Base-by-base conservation (phyloP, 805 yeast species). In the Saccharomyces mikatae region DNA sequence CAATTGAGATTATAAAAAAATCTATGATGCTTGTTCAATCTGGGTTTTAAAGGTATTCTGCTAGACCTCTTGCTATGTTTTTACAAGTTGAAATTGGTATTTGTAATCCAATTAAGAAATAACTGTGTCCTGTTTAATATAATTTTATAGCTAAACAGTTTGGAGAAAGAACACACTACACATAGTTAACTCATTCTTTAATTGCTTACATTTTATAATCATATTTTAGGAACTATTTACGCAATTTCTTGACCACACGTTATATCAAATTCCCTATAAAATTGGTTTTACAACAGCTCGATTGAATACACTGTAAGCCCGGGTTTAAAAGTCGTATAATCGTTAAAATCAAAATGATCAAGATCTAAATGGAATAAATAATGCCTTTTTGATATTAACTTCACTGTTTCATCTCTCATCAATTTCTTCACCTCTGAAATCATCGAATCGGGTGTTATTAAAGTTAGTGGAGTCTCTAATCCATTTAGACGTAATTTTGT, bases 331-430 rank as follows among this genome's bases (percentile, higher is more conserved):
- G 84, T 76, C 1, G 70, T 52, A 11, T 71, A 56, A 53, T 80
- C 74, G 4, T 67, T 60, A 41, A 75, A 66, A 58, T 87, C 89
- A 50, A 88, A 73, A 67, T 87, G 92, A 64, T 89, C 96, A 72
- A 89, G 60, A 62, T 87, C 94, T 14, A 83, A 59, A 68, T 87
- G 95, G 59, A 67, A 72, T 2, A 53, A 54, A 46, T 76, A 74
- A 13, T 67, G 61, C 75, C 78, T 77, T 0, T 67, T 48, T 47
- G 60, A 52, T n/a, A 60, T 57, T 11, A 68, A 44, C 13, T 17
- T 46, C 41, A 47, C 31, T 14, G 24, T 48, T 24, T 24, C 36
- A 30, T 24, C 44, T 8, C 32, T 24, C 31, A 47, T 49, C 29
- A 50, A 51, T 13, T 21, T 26, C n/a, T 26, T 26, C 26, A 62